Percentiles rank a stretch among this genome's conserved stretches.
Conservation (phyloP, 2,329 filamentous ascomycete genomes). For the Phaeosphaeriaceae sp. region DNA sequence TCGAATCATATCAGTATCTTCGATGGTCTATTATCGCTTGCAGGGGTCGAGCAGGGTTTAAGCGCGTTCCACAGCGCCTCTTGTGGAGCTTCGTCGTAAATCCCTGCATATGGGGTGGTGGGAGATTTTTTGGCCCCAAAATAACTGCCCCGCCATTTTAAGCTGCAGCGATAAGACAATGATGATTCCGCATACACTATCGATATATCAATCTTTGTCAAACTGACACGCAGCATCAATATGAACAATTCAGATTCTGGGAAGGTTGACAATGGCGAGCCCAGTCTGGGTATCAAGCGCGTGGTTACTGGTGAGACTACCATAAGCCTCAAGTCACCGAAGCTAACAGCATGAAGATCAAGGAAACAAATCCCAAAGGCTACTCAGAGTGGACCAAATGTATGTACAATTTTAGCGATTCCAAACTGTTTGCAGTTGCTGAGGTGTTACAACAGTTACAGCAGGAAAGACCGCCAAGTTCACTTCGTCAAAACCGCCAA, state of each 20-base stretch:
- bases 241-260: background rate
- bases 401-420: background rate
- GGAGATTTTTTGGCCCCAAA: too few relatives aligned
- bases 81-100: too few relatives aligned
- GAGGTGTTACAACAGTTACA: background rate
- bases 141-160: too few relatives aligned
- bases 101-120: too few relatives aligned
- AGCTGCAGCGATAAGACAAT: too few relatives aligned
- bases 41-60: too few relatives aligned
- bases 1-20: too few relatives aligned
- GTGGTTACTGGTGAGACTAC: slow-evolving; percentile 1
- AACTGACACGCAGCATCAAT: background rate
- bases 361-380: slow-evolving; percentile 2
- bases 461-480: slow-evolving; percentile 2
- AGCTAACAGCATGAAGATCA: slow-evolving; percentile 2
- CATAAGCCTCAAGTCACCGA: background rate
- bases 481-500: slow-evolving; percentile 3
- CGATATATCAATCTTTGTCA: too few relatives aligned
- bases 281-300: slow-evolving; percentile 3
- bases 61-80: too few relatives aligned
- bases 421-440: background rate
- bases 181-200: too few relatives aligned
- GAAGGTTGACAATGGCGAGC: background rate
- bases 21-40: too few relatives aligned
- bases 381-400: slow-evolving; percentile 4